Conservation (phyloP, 768 basidiomycete genomes). For the Terana coerulea region DNA sequence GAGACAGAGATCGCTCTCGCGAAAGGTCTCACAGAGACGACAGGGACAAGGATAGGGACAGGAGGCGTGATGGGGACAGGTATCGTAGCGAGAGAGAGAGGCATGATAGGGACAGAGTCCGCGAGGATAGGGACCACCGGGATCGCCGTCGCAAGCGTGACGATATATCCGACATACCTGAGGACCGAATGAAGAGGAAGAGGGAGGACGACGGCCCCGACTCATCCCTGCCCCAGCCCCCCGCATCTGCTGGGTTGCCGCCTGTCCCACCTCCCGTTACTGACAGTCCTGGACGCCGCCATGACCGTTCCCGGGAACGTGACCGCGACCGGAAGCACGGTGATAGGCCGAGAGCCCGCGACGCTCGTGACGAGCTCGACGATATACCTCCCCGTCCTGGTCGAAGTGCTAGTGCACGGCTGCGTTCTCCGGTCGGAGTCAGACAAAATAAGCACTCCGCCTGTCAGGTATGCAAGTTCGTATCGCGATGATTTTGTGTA, state of each 20-base stretch:
- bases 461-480: slow-evolving; percentile 43
- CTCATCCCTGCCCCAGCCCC: slow-evolving; percentile 41
- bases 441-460: slow-evolving; percentile 31
- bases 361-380: slow-evolving; percentile 61
- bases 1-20: slow-evolving; percentile 37
- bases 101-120: slow-evolving; percentile 45
- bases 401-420: slow-evolving; percentile 39
- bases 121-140: slow-evolving; percentile 45
- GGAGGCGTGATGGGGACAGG: slow-evolving; percentile 39
- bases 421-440: slow-evolving; percentile 32
- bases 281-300: slow-evolving; percentile 47
- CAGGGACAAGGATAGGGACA: slow-evolving; percentile 41
- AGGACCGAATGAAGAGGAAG: slow-evolving; percentile 65
- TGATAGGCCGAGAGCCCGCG: slow-evolving; percentile 41
- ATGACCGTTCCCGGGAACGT: slow-evolving; percentile 48
- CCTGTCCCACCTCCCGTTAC: slow-evolving; percentile 41
- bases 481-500: slow-evolving; percentile 5
- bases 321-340: slow-evolving; percentile 46
- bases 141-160: slow-evolving; percentile 63
- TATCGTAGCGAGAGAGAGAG: slow-evolving; percentile 48
- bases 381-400: slow-evolving; percentile 44
- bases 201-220: slow-evolving; percentile 51
- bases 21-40: slow-evolving; percentile 39
- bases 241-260: slow-evolving; percentile 41
- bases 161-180: slow-evolving; percentile 52